Base-by-base conservation (phyloP, 2,329 filamentous ascomycete genomes). In the Thelonectria olida region DNA sequence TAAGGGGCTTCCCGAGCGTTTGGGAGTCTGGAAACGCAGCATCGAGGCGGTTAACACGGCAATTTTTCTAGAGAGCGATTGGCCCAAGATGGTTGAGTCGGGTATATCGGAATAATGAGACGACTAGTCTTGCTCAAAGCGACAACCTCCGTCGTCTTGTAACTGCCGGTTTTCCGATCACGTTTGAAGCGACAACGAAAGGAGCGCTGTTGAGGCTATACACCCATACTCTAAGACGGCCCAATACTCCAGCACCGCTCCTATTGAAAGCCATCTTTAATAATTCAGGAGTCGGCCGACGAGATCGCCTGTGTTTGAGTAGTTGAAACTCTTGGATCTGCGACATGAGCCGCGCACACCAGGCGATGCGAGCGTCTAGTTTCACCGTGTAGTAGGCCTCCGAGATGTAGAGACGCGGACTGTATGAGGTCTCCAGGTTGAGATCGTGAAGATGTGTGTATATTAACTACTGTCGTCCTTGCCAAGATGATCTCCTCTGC, bases 331-430 rank as follows among this genome's bases (percentile, higher is more conserved):
- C 15, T 13, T 13, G 28, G 38, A 54, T 54, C 19, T 36, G 51
- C 51, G 22, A 54, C 51, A 10, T 25, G 39, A 54, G 22, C n/a
- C n/a, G 31, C 12, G 12, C 6, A 15, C 15, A 13, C 31, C 12
- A 34, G 31, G 13, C 15, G 27, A 45, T 54, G 51, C 51, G 34
- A 19, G 23, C 15, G 25, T 8, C 7, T 19, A 39, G 51, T 54
- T 54, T 54, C 51, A 54, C 51, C 44, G 5, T 22, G 7, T 8
- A 12, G 39, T 27, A 9, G 12, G 39, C 28, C 20, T 45, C 41
- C 20, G 25, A 23, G 39, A 8, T 15, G 15, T n/a, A 34, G 51
- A 44, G 22, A 91, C 13, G 28, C 31, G 6, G 15, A 15, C 7
- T 34, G 31, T 34, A 34, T 10, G 31, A 34, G 31, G 15, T 3